Evolutionary conservation across 2,329 filamentous ascomycete species (phyloP), one percentile per base, ranked within the genome.

Genomic region (Stagonosporopsis tanaceti): DNA sequence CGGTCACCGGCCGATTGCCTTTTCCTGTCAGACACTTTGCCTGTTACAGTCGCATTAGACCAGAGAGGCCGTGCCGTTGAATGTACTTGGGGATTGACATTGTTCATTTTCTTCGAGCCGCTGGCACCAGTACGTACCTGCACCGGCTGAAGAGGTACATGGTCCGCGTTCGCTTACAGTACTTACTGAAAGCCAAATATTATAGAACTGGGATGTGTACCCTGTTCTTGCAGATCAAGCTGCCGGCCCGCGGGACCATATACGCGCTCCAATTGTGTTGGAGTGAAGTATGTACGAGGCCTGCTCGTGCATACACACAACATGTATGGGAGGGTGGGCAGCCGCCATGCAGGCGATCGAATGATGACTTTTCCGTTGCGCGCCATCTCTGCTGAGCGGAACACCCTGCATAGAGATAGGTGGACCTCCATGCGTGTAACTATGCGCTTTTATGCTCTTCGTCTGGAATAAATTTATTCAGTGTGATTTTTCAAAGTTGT

Each of bases 211-310:
- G 70, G 71, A 65, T 67, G 42, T 54, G 60, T 70, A 62, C 70
- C 71, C 74, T 72, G 68, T 63, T 64, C 67, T 63, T 73, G 73
- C 73, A 75, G 73, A 73, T 75, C 72, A 61, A 72, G 64, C 64
- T 64, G 61, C 59, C 68, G 72, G 72, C 63, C 68, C 69, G 70
- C 66, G 68, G 72, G 65, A 68, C 39, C 20, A 55, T 58, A 62
- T 72, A 69, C 73, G 71, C 73, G 69, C 66, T 58, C 70, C 64
- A 68, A 68, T 72, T 41, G 48, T 42, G 28, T 52, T 51, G 47
- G 12, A 40, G 41, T 52, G 45, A 54, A 50, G 60, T 46, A 64
- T 67, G 63, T 59, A 53, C 53, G 55, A 56, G 64, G 60, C 67
- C 63, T 70, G 69, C 55, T 64, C 63, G 53, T 72, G 67, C 70